Conservation (phyloP, 495 filamentous ascomycete species). For the Penicillium atrosanguineum region DNA sequence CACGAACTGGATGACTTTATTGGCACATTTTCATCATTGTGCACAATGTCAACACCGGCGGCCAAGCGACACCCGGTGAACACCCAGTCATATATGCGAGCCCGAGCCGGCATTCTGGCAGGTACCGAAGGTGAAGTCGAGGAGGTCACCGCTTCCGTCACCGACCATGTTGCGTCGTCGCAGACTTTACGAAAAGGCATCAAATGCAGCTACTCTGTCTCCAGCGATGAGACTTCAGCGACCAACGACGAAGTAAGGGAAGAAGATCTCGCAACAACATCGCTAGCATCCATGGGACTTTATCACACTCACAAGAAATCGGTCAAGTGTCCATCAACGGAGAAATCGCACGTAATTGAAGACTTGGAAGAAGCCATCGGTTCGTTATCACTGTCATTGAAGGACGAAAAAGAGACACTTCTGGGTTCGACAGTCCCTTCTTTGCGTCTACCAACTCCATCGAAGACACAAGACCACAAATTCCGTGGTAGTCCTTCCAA, state of each 20-base stretch:
- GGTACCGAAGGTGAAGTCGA: conserved; percentile 16
- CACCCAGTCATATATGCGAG: conserved; percentile 6
- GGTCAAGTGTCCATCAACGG: background rate
- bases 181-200: conserved; percentile 4
- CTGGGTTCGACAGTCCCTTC: background rate
- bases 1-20: conserved; percentile 29
- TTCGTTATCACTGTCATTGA: conserved; percentile 16
- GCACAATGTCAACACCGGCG: conserved; percentile 18
- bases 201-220: conserved; percentile 22
- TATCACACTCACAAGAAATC: background rate
- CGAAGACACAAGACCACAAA: background rate
- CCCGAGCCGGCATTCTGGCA: conserved; percentile 10
- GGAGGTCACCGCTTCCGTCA: conserved; percentile 4
- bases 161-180: conserved; percentile 8
- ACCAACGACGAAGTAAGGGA: background rate
- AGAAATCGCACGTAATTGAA: conserved; percentile 6
- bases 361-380: conserved; percentile 20
- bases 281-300: background rate
- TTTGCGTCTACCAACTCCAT: background rate
- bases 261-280: background rate
- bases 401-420: background rate
- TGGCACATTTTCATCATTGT: conserved; percentile 27
- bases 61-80: conserved; percentile 27
- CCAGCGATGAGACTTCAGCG: background rate
- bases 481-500: background rate